These are phyloP conservation scores for Laguncularia racemosa DNA, from an alignment of 345 rosid species.

Conservation along the genomic window DNA sequence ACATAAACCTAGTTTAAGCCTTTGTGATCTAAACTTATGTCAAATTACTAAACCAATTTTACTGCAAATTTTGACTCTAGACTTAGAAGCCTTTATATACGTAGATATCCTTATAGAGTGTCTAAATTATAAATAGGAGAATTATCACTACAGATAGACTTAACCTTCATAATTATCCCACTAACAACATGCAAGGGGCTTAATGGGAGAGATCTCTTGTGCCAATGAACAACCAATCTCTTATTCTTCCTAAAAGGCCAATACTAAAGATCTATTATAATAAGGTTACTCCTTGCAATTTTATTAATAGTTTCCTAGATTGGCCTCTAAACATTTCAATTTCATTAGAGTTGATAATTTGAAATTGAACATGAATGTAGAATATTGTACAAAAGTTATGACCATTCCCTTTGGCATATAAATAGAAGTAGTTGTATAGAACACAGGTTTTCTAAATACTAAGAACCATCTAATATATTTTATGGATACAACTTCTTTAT, in stretches of 20 bases:
- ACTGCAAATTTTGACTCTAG: conserved; percentile 23
- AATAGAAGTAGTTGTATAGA: conserved; percentile 56
- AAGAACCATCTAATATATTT: conserved; percentile 69
- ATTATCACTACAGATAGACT: conserved; percentile 35
- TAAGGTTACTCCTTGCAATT: conserved; percentile 12
- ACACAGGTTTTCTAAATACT: conserved; percentile 36
- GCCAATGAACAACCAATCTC: conserved; percentile 56
- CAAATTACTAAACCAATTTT: conserved; percentile 34
- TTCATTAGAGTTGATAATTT: conserved; percentile 40
- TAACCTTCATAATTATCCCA: conserved; percentile 50
- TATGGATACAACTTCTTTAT: conserved; percentile 66
- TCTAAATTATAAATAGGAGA: conserved; percentile 43
- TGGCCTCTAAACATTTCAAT: conserved; percentile 32
- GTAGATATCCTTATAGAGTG: conserved; percentile 47
- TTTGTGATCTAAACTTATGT: conserved; percentile 24
- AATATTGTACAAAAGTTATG: conserved; percentile 34
- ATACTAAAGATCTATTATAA: conserved; percentile 42
- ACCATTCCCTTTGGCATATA: conserved; percentile 30
- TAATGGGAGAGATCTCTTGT: conserved; percentile 33
- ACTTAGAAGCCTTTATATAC: conserved; percentile 34
- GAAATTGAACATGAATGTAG: conserved; percentile 29
- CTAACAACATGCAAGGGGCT: conserved; percentile 28
- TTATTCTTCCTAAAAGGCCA: conserved; percentile 34
- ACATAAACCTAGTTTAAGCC: neutral
- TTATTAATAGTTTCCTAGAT: conserved; percentile 33